Percentiles rank a stretch among this genome's conserved stretches.
phyloP scores from a whole-genome alignment of 148 eudicot genomes.

The Rhododendron williamsianum region DNA sequence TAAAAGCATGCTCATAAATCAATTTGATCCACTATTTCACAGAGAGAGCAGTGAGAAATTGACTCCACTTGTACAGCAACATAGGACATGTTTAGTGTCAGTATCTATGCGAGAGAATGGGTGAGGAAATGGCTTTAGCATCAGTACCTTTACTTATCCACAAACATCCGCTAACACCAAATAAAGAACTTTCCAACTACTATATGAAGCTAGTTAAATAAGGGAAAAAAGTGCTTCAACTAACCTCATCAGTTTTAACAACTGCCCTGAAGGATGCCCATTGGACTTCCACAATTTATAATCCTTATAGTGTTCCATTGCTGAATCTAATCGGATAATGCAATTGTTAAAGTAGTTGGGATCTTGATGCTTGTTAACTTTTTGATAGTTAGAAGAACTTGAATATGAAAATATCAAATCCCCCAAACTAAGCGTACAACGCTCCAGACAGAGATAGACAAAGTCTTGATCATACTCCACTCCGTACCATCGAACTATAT shows the following conservation, averaged over 20 bases:
- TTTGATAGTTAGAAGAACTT: slow-evolving; percentile 22
- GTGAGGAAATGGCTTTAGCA: neutral
- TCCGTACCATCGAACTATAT: slow-evolving; percentile 84
- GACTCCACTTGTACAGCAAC: neutral
- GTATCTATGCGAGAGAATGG: neutral
- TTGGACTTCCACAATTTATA: slow-evolving; percentile 58
- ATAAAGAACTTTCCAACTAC: neutral
- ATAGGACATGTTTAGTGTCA: neutral
- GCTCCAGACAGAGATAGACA: slow-evolving; percentile 79
- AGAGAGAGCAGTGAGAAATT: neutral
- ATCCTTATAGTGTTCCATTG: slow-evolving; percentile 19
- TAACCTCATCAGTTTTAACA: slow-evolving; percentile 81
- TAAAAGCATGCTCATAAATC: neutral
- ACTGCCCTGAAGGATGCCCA: slow-evolving; percentile 65
- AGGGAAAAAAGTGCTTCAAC: neutral
- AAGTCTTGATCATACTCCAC: slow-evolving; percentile 81
- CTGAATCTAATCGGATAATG: neutral
- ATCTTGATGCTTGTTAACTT: slow-evolving; percentile 16
- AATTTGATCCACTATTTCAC: neutral
- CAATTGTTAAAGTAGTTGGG: neutral
- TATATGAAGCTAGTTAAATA: slow-evolving; percentile 2
- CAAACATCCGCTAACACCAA: neutral
- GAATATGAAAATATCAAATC: slow-evolving; percentile 50
- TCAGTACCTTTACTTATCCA: neutral
- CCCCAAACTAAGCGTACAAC: slow-evolving; percentile 65